Evolutionary conservation across 352 stramenopile genomes (phyloP).

Genomic region (Thalassiosira exigua): DNA sequence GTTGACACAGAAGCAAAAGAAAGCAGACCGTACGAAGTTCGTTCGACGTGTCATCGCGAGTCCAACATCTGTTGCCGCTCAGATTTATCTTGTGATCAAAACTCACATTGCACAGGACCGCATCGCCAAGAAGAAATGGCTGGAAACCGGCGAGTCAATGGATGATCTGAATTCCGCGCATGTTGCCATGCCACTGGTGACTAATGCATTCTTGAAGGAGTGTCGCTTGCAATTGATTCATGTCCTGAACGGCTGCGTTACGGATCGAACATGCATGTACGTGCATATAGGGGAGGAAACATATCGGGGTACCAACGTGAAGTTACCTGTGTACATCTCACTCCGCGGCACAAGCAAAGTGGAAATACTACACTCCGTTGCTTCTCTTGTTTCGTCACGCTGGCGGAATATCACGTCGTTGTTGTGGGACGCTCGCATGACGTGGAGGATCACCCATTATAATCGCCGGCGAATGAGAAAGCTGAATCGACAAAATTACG

Average conservation of each 20-base stretch:
- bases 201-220: neutral
- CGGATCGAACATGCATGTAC: neutral
- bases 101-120: neutral
- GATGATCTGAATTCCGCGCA: neutral
- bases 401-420: neutral
- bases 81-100: neutral
- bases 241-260: slow-evolving; percentile 1
- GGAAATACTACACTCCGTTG: neutral
- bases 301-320: neutral
- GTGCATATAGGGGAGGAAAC: neutral
- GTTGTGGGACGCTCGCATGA: neutral
- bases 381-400: neutral
- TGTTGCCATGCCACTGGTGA: neutral
- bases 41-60: neutral
- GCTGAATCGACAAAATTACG: too few species aligned
- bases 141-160: neutral
- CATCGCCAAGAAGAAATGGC: neutral
- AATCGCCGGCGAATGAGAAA: too few species aligned
- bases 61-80: neutral
- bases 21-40: neutral
- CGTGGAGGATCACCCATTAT: neutral
- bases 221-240: neutral
- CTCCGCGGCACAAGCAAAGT: neutral
- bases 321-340: neutral
- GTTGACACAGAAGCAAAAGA: neutral